These are phyloP conservation scores for Lachancea kluyveri DNA, from an alignment of 805 yeast genomes.

Conservation along the genomic window DNA sequence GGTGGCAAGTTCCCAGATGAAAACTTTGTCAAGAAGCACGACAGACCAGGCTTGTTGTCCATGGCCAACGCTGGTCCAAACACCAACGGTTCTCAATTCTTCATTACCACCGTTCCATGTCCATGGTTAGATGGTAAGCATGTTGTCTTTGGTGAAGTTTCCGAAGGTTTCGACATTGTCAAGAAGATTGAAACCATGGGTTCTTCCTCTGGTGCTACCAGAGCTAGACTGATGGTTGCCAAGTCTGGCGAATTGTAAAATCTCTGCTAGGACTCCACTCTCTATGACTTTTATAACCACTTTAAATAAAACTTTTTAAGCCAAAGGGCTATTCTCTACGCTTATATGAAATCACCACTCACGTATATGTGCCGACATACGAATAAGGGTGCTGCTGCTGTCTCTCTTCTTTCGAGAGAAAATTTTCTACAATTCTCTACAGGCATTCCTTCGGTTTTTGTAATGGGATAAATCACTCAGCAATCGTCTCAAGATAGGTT, in stretches of 20 bases:
- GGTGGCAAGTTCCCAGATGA: constrained; percentile 74
- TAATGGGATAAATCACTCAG: too few species aligned
- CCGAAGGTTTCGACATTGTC: constrained; percentile 79
- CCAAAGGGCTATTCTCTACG: too few species aligned
- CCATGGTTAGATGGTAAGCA: constrained; percentile 93
- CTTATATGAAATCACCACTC: too few species aligned
- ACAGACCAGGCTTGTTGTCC: constrained; percentile 75
- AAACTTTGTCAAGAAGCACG: constrained; percentile 69
- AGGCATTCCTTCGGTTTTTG: too few species aligned
- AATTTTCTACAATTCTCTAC: too few species aligned
- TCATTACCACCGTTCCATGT: constrained; percentile 83
- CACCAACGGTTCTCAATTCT: constrained; percentile 97
- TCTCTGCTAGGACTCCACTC: too few species aligned
- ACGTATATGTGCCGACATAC: too few species aligned
- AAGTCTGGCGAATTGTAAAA: constrained; percentile 41
- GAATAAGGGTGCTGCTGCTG: too few species aligned
- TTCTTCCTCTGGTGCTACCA: constrained; percentile 67
- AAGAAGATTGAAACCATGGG: constrained; percentile 79
- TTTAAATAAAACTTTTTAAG: too few species aligned
- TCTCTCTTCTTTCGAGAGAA: too few species aligned
- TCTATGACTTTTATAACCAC: too few species aligned
- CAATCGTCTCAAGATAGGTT: neutral
- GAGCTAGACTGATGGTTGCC: constrained; percentile 59
- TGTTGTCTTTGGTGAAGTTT: constrained; percentile 91
- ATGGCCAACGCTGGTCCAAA: constrained; percentile 99